These are phyloP conservation scores for Emergomyces orientalis DNA, from an alignment of 2,329 filamentous ascomycete genomes.

Conservation along the genomic window DNA sequence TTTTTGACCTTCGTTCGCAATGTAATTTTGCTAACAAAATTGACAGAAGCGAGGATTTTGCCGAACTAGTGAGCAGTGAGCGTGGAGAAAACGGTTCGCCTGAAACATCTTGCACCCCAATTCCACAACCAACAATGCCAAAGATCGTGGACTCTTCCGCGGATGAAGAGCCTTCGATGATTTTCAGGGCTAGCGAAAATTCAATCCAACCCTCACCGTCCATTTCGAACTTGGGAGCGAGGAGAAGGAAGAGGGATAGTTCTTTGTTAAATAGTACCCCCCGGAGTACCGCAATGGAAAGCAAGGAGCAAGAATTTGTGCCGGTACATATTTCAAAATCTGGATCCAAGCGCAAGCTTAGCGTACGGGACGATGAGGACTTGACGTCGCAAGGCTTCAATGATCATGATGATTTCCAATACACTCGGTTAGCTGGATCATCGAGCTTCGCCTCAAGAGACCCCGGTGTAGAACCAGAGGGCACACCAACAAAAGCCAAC, in stretches of 20 bases:
- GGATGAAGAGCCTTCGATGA: constrained; percentile 24
- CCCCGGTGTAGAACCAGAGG: constrained; percentile 5
- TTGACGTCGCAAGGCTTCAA: not conserved
- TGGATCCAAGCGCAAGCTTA: constrained; percentile 51
- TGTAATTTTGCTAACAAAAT: constrained; percentile 10
- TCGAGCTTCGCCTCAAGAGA: not conserved
- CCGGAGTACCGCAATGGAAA: constrained; percentile 9
- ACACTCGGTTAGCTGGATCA: constrained; percentile 29
- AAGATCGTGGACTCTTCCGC: constrained; percentile 37
- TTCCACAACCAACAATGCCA: constrained; percentile 44
- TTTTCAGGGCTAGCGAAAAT: constrained; percentile 22
- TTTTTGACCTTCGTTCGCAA: not conserved
- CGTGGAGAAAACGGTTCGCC: constrained; percentile 23
- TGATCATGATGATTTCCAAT: constrained; percentile 37
- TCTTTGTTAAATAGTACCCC: constrained; percentile 33
- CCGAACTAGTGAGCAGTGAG: constrained; percentile 22
- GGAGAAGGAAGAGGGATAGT: constrained; percentile 43
- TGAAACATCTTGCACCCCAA: constrained; percentile 38
- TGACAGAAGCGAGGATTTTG: constrained; percentile 29
- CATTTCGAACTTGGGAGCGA: constrained; percentile 37
- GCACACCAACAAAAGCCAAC: constrained; percentile 5
- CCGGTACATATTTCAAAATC: constrained; percentile 28
- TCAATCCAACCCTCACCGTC: constrained; percentile 20
- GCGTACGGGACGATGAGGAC: constrained; percentile 44
- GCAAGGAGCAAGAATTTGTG: constrained; percentile 12